A percentile compares a stretch with the other conserved stretches of the same genome.
These are phyloP conservation scores for Rhodomyrtus tomentosa DNA, from an alignment of 345 rosid genomes.

Conservation along the genomic window DNA sequence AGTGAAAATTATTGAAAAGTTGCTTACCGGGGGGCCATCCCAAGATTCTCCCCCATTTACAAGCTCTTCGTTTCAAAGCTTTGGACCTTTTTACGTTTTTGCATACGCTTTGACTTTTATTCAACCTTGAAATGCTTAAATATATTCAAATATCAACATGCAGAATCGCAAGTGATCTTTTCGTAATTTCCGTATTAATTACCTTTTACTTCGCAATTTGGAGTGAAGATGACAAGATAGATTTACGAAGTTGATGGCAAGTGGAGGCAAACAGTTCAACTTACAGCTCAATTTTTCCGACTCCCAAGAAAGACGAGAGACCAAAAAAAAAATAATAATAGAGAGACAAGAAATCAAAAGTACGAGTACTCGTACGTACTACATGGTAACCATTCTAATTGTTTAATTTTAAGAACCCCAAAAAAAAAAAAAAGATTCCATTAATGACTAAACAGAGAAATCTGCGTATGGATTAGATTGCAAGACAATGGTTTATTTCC, in stretches of 20 bases:
- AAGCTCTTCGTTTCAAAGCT: background rate
- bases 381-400: no score
- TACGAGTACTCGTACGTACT: no score
- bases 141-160: background rate
- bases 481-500: background rate
- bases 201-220: background rate
- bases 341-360: no score
- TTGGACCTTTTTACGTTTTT: background rate
- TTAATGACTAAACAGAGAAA: background rate
- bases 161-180: background rate
- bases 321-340: no score
- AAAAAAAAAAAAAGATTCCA: background rate
- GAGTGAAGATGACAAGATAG: background rate
- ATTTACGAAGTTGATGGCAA: background rate
- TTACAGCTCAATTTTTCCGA: background rate
- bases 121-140: background rate
- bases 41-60: no score
- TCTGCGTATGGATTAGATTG: background rate
- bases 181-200: background rate
- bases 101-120: background rate
- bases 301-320: fast-evolving
- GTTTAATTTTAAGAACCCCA: no score
- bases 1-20: no score
- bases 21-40: no score
- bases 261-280: background rate